Base-by-base conservation (phyloP, 139 green algal genomes). In the Trebouxia sp. region DNA sequence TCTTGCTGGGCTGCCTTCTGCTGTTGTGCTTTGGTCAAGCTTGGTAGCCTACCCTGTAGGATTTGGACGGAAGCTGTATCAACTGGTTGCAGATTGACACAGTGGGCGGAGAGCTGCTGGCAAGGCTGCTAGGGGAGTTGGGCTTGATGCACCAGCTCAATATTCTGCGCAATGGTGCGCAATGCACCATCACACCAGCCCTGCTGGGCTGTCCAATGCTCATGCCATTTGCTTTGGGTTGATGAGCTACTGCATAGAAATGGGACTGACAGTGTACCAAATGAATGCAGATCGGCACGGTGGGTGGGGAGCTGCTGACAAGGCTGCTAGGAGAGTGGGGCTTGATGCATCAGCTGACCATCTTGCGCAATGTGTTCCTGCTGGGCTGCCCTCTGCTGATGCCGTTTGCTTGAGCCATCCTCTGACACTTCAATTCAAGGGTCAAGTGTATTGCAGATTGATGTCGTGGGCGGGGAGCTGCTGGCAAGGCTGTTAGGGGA, bases 401-500 rank as follows among this genome's bases (percentile, higher is more conserved):
- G 37, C 28, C n/a, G 32, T 24, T 2, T 35, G 28, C 26, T 24
- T 22, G 26, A 24, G 37, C n/a, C 20, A n/a, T n/a, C 37, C 20
- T 70, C 15, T 12, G 58, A 14, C 26, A 70, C 20, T n/a, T 41
- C n/a, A 14, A 2, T 45, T 9, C 22, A 39, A 0, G 10, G 15
- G 11, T 55, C 26, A 28, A 9, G 30, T 11, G 14, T 45, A 8
- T 6, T 53, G 50, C 79, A 87, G 83, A 37, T 87, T 11, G 83
- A 85, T 9, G 5, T 69, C 7, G 66, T 82, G 5, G 76, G 80
- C 5, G 32, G 35, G 12, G 50, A 79, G 69, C 78, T 88, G 70
- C 58, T 88, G 77, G 32, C n/a, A 24, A 74, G 75, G 55, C 76
- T 85, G 77, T 55, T 88, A 72, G 84, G 84, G 11, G 67, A 81